Evolutionary conservation across 306 rosid species (phyloP), one percentile per base, ranked within the genome.

Genomic region (Vigna angularis): DNA sequence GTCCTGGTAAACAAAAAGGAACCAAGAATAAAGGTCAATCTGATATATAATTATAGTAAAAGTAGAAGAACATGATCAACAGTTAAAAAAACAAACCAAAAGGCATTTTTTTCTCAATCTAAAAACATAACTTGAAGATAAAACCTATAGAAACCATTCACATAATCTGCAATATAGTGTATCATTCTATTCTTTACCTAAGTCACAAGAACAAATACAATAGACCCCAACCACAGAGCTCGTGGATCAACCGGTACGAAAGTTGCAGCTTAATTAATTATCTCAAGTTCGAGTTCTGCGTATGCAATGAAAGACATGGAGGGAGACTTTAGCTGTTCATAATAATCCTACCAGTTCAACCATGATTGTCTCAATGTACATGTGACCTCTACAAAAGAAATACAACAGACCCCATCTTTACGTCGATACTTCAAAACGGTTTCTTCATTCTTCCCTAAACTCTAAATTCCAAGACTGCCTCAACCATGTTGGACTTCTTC

Each of bases 1-100:
- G 69, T 61, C 98, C 99, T 95, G 93, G 24, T 24, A 17, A 34
- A 69, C 30, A 59, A 52, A 57, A 72, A 10, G 42, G 6, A 66
- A 68, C 36, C 40, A 38, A 69, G 47, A 24, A 75, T 67, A 52
- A 76, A 22, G 11, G 16, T 14, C 47, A 32, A 59, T 76, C 15
- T 28, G 22, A 76, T 66, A 73, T 26, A 58, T 18, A 57, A 28
- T 68, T 65, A 61, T 17, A 67, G 40, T 10, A 20, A 61, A 82
- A 63, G 20, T 51, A 70, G 51, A 78, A 61, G 40, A 78, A 38
- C 73, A 38, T 24, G 9, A 63, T 55, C 47, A 83, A 68, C 49
- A 30, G 58, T 8, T 44, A 17, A 28, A 0, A 17, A 59, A 28
- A 59, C 6, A 38, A 30, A 30, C 34, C 34, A 4, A 59, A 26